Evolutionary conservation across 2,329 filamentous ascomycete genomes (phyloP).

Genomic region (Xylariaceae sp.): DNA sequence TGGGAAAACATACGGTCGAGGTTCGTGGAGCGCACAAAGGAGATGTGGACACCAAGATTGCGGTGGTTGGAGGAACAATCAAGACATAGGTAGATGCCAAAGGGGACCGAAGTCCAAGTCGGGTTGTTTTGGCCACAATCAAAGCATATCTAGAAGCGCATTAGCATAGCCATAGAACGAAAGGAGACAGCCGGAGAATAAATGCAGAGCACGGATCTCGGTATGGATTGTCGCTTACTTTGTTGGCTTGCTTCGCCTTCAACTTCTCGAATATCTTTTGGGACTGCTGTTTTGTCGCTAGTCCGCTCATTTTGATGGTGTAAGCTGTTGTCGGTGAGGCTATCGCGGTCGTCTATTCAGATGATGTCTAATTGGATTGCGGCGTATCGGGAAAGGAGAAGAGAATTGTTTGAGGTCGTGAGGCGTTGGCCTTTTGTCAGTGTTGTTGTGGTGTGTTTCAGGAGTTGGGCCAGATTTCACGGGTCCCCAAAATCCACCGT

Average conservation of each 20-base stretch:
- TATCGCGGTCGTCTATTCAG: not conserved
- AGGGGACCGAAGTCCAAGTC: slow-evolving; percentile 95
- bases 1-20: slow-evolving; percentile 74
- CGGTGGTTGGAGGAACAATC: slow-evolving; percentile 97
- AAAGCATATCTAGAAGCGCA: slow-evolving; percentile 68
- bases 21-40: slow-evolving; percentile 96
- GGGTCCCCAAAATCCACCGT: slow-evolving; percentile 22
- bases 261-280: slow-evolving; percentile 97
- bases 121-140: slow-evolving; percentile 97
- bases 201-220: not conserved
- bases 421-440: slow-evolving; percentile 8
- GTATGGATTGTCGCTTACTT: slow-evolving; percentile 51
- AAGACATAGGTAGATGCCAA: slow-evolving; percentile 95
- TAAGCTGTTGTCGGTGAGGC: not conserved
- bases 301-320: slow-evolving; percentile 51
- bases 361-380: not conserved
- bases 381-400: not conserved
- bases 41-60: slow-evolving; percentile 97
- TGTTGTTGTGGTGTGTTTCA: slow-evolving; percentile 17
- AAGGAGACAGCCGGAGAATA: no score
- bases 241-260: slow-evolving; percentile 90
- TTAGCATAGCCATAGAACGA: not conserved
- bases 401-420: not conserved
- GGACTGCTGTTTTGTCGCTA: slow-evolving; percentile 89
- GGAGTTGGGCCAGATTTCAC: slow-evolving; percentile 34